Base-by-base conservation (phyloP, 345 rosid species). In the Gossypium ekmanianum region DNA sequence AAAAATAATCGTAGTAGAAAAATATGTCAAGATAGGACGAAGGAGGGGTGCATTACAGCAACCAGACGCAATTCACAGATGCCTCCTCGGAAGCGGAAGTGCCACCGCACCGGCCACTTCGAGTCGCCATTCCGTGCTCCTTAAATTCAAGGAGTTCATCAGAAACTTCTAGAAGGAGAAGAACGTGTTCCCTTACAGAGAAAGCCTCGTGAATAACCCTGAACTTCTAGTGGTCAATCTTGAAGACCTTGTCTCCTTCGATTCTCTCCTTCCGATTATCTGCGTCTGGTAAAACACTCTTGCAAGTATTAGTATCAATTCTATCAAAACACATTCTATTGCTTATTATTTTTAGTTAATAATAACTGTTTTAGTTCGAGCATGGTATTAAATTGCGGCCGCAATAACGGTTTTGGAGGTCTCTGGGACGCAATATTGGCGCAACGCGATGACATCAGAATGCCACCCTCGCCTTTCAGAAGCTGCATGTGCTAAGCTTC, bases 381-480 rank as follows among this genome's bases (percentile, higher is more conserved):
- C 39, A 29, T 29, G 39, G 39, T 29, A 29, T 29, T 29, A 29
- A 29, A 29, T 29, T 4, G 39, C 39, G 1, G 3, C 29, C 29
- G 29, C 29, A 27, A 2, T 27, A 34, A 34, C 1, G 1, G 39
- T 4, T 34, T 34, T 34, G 1, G 0, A 34, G 6, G 6, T 34
- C 39, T 34, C 5, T 1, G 1, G 6, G 1, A 29, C 6, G 5
- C 2, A 4, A 29, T 29, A 29, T 29, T 29, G 1, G 0, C 39
- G 6, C 39, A 29, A 29, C 6, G 1, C 6, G 1, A 34, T 22
- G 22, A 22, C 22, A 81, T 61, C 90, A 80, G 86, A 86, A 74
- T 94, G 98, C 80, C 96, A 84, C 76, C 97, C 97, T 29, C 91
- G 94, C 61, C 86, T 94, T 61, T 88, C 98, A 51, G 94, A 92